Conservation (phyloP, 78 protist genomes). For the Mantamonas sphyraenae region DNA sequence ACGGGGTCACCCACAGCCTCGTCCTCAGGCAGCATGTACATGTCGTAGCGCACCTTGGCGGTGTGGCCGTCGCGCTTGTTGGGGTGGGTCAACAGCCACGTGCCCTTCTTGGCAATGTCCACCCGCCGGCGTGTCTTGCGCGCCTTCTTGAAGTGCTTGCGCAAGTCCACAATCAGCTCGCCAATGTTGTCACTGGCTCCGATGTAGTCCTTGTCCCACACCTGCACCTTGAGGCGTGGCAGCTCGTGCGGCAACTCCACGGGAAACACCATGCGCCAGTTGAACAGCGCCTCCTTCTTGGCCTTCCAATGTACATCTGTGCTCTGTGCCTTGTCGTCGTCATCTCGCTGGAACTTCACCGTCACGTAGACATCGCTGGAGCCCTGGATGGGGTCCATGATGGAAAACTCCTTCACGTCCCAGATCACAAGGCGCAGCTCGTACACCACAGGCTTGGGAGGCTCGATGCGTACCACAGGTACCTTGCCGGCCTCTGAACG, state of each 20-base stretch:
- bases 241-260: neutral
- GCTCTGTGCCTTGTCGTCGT: neutral
- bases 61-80: too few species aligned
- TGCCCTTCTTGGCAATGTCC: too few species aligned
- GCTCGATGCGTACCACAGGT: neutral
- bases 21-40: too few species aligned
- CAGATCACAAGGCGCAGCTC: constrained; percentile 11
- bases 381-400: neutral
- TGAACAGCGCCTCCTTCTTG: constrained; percentile 4
- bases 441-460: neutral
- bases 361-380: neutral
- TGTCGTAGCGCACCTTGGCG: too few species aligned
- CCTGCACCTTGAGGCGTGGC: neutral
- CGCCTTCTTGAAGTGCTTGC: too few species aligned
- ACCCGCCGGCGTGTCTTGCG: too few species aligned
- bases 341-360: neutral
- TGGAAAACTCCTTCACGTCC: neutral
- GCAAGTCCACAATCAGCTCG: neutral
- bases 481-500: neutral
- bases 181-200: neutral
- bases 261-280: constrained; percentile 3
- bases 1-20: too few species aligned
- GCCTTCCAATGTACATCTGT: constrained; percentile 5
- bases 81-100: too few species aligned
- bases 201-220: neutral